Evolutionary conservation across 2,329 filamentous ascomycete species (phyloP).

Genomic region (Cladobotryum protrusum): DNA sequence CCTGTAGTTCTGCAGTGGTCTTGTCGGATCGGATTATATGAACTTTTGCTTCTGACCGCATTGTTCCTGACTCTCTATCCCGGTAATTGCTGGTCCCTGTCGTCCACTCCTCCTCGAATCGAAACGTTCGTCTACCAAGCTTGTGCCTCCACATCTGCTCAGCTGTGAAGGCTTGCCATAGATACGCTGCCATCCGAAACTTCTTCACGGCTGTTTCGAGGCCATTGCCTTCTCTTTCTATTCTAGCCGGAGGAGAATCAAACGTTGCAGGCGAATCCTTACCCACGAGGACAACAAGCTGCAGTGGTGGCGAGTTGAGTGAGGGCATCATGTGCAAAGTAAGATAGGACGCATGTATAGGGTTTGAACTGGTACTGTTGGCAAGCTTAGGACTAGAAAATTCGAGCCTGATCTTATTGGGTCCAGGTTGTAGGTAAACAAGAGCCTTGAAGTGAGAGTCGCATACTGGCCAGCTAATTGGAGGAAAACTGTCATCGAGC

Average conservation of each 20-base stretch:
- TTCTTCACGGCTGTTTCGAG: constrained; percentile 78
- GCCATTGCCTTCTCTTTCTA: constrained; percentile 73
- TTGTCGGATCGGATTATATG: constrained; percentile 79
- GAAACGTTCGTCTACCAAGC: constrained; percentile 77
- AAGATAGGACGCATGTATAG: constrained; percentile 71
- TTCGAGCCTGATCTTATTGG: constrained; percentile 82
- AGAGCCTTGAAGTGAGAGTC: constrained; percentile 89
- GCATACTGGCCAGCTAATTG: constrained; percentile 78
- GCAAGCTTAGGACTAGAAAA: constrained; percentile 78
- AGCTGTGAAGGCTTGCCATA: constrained; percentile 95
- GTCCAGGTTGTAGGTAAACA: constrained; percentile 83
- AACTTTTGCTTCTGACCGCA: constrained; percentile 86
- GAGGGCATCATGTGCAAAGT: constrained; percentile 82
- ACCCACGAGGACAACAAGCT: constrained; percentile 80
- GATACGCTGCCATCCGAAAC: constrained; percentile 88
- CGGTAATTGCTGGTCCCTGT: constrained; percentile 71
- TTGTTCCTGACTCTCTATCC: constrained; percentile 63
- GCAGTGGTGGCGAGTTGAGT: constrained; percentile 72
- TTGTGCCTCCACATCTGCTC: constrained; percentile 93
- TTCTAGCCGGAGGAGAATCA: constrained; percentile 70
- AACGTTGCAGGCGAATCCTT: constrained; percentile 84
- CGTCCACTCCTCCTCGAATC: constrained; percentile 94
- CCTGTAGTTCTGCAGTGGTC: constrained; percentile 76
- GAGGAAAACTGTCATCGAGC: constrained; percentile 78
- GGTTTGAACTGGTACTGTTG: constrained; percentile 58